Evolutionary conservation across 2,329 filamentous ascomycete species (phyloP).

Genomic region (Scedosporium boydii): DNA sequence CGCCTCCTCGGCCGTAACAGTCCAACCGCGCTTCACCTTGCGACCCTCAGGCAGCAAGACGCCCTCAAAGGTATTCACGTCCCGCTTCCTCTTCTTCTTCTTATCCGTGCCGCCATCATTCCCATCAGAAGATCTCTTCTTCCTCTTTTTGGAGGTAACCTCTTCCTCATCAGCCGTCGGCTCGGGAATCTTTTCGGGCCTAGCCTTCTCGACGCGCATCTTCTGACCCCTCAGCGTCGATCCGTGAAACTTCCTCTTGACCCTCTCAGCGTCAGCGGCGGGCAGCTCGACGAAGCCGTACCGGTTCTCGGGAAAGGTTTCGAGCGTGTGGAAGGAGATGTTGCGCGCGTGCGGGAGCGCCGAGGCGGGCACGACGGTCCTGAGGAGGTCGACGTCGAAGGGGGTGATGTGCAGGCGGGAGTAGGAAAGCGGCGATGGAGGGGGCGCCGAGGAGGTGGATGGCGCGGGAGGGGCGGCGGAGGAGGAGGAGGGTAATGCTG

Average conservation of each 20-base stretch:
- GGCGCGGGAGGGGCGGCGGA: not conserved
- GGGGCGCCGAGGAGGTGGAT: not conserved
- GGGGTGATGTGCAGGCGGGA: constrained; percentile 72
- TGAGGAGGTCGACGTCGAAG: constrained; percentile 64
- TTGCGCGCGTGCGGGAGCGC: constrained; percentile 59
- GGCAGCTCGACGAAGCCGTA: constrained; percentile 90
- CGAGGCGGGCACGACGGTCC: constrained; percentile 60
- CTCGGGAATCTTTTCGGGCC: constrained; percentile 37
- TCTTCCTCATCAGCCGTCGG: constrained; percentile 17
- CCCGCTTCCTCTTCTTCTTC: constrained; percentile 41
- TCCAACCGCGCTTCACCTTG: constrained; percentile 86
- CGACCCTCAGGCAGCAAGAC: constrained; percentile 63
- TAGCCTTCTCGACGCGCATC: constrained; percentile 74
- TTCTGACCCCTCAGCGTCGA: constrained; percentile 76
- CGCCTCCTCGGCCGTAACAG: constrained; percentile 49
- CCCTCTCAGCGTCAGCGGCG: constrained; percentile 70
- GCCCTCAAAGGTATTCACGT: constrained; percentile 47
- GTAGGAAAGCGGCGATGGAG: not conserved
- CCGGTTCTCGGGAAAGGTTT: constrained; percentile 80
- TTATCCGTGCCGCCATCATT: constrained; percentile 15
- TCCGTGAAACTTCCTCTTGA: constrained; percentile 86
- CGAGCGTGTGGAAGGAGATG: constrained; percentile 77
- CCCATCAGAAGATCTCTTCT: constrained; percentile 26
- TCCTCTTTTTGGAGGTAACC: constrained; percentile 27
- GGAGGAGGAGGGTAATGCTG: not conserved